A percentile compares a stretch with the other conserved stretches of the same genome.
phyloP scores from a whole-genome alignment of 345 rosid species.

The Salix suchowensis region DNA sequence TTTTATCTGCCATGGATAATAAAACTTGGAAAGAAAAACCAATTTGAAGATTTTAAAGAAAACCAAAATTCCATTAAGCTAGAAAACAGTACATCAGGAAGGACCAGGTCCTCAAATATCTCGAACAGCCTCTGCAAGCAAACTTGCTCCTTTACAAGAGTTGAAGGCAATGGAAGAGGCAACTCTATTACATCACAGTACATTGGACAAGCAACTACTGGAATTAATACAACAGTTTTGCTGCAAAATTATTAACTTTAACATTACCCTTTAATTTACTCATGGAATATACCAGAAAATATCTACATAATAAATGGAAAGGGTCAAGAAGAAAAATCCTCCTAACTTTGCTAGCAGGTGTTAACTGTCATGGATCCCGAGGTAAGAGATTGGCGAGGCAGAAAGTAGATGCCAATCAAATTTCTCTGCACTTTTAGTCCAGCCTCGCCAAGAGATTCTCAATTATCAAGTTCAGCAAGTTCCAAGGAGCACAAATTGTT shows the following conservation, averaged over 20 bases:
- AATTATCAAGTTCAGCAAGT: neutral
- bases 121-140: no score
- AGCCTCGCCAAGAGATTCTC: neutral
- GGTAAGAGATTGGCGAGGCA: neutral
- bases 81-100: no score
- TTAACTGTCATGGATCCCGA: neutral
- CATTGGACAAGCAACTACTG: neutral
- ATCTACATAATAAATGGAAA: constrained; percentile 1
- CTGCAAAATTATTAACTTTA: no score
- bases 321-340: neutral
- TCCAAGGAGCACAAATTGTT: neutral
- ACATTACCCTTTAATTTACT: neutral
- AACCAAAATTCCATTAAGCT: no score
- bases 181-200: neutral
- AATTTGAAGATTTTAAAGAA: no score
- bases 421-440: neutral
- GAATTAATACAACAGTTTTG: no score
- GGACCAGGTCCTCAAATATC: no score
- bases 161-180: neutral
- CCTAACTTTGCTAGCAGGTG: neutral
- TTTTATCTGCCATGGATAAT: neutral
- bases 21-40: no score
- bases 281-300: neutral
- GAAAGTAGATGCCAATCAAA: neutral
- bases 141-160: no score